Percentiles rank a stretch among this genome's conserved stretches.
These are phyloP conservation scores for Spirogloea muscicola DNA, from an alignment of 139 green algal genomes.

Conservation along the genomic window DNA sequence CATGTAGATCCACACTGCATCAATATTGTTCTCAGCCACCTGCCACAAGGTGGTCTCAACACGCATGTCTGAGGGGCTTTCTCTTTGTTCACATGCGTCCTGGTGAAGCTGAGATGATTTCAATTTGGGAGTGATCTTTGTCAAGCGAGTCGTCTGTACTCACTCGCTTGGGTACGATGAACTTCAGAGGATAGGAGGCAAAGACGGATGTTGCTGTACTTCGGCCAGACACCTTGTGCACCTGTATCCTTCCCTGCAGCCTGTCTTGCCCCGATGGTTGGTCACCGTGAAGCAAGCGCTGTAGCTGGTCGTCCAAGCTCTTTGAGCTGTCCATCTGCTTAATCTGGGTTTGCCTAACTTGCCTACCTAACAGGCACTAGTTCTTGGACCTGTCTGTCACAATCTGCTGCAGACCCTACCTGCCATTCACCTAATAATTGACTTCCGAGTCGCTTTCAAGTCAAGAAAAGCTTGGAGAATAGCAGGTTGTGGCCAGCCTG, in stretches of 20 bases:
- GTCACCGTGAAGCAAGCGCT: too few relatives aligned
- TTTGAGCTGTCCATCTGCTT: background rate
- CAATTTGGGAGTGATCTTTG: background rate
- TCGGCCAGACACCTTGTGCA: constrained; percentile 17
- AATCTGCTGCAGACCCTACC: background rate
- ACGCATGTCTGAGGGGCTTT: background rate
- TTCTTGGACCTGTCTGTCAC: background rate
- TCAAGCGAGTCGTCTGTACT: background rate
- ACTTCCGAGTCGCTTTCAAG: background rate
- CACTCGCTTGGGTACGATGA: constrained; percentile 39
- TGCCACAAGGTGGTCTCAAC: background rate
- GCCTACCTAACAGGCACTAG: background rate
- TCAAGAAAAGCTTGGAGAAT: constrained; percentile 27
- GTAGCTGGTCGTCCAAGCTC: background rate
- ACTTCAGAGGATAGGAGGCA: constrained; percentile 36
- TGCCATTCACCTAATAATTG: background rate
- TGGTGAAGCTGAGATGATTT: background rate
- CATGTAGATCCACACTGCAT: constrained; percentile 45
- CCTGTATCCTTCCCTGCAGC: background rate
- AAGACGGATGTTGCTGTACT: constrained; percentile 19
- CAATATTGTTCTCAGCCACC: background rate
- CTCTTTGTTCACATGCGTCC: background rate
- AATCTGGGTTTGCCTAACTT: background rate
- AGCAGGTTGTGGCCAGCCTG: constrained; percentile 25
- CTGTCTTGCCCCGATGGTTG: background rate